Base-by-base conservation (phyloP, 2,329 filamentous ascomycete genomes). In the Alternaria dauci region DNA sequence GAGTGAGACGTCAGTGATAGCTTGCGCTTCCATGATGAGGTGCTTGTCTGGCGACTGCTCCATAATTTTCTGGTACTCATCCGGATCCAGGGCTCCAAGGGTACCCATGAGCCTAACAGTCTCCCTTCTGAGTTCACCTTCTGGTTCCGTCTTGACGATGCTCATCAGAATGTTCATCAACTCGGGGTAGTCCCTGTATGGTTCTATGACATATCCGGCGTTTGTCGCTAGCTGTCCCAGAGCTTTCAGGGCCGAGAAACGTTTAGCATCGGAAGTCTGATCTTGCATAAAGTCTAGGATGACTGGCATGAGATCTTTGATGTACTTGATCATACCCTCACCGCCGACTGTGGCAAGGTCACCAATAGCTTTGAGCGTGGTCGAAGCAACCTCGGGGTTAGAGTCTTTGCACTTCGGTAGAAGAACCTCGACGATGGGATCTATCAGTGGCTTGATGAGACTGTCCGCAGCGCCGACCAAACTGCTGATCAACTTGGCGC, bases 41-140 rank as follows among this genome's bases (percentile, higher is more conserved):
- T 95, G 91, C 65, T 90, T 87, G 74, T 97, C 94, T 0, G 93
- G 93, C 2, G 89, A 91, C 65, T 90, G 89, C 78, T 98, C 94
- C 76, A 96, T 92, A 53, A 97, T 93, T 82, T 97, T 92, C 81
- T 94, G 94, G 75, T 97, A 93, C 75, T 94, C 95, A 79, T 99
- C 98, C 0, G 95, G 95, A 77, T 99, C 96, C 34, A 99, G 81
- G 41, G 95, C 95, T 63, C 95, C 95, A 14, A 99, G 84, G 43
- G 97, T 97, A 70, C 95, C 95, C 85, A 99, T 93, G 20, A 99
- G 81, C 71, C 97, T 97, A 72, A 99, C 97, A 0, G 95, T 97
- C 78, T 98, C 94, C 66, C 95, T 93, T 43, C 95, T 87, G 34
- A 99, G 82, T 16, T 91, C 88, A 0, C 93, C 93, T 55, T 93